These are phyloP conservation scores for Dryas alaskensis DNA, from an alignment of 306 rosid species.

Conservation along the genomic window DNA sequence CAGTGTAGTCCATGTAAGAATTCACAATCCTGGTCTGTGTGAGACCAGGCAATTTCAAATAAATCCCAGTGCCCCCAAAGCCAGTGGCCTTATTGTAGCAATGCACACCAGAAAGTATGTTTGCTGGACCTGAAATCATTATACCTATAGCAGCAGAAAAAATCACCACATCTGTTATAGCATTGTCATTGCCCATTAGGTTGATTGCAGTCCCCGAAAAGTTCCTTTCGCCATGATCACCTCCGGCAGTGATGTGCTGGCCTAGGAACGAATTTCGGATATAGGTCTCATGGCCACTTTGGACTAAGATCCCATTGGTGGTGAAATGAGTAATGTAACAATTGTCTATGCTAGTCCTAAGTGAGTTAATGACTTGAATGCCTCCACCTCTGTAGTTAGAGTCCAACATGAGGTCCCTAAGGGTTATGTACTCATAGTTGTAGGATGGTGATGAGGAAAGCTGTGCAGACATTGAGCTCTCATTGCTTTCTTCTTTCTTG, in stretches of 20 bases:
- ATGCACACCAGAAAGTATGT: conserved; percentile 67
- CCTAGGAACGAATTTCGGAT: conserved; percentile 82
- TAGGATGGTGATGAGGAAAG: conserved; percentile 47
- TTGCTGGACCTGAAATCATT: conserved; percentile 71
- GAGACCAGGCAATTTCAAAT: conserved; percentile 60
- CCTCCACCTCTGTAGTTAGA: conserved; percentile 86
- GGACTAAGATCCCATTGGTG: conserved; percentile 64
- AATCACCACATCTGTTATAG: conserved; percentile 76
- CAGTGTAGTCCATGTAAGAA: conserved; percentile 84
- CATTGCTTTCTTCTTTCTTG: conserved; percentile 10
- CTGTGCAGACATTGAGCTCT: conserved; percentile 22
- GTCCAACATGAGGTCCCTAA: conserved; percentile 68
- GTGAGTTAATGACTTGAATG: conserved; percentile 69
- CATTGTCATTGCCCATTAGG: conserved; percentile 73
- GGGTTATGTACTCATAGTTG: conserved; percentile 70
- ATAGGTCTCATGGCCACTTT: conserved; percentile 82
- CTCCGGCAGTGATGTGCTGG: conserved; percentile 87
- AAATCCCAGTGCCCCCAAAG: conserved; percentile 85
- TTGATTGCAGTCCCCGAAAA: conserved; percentile 79
- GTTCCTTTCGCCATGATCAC: conserved; percentile 47
- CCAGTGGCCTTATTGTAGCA: conserved; percentile 93
- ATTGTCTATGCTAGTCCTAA: conserved; percentile 72
- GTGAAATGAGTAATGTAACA: conserved; percentile 87
- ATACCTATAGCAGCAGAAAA: conserved; percentile 73
- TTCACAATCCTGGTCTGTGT: conserved; percentile 78